Evolutionary conservation across 2,329 filamentous ascomycete species (phyloP).

Genomic region (Colletotrichum sp.): DNA sequence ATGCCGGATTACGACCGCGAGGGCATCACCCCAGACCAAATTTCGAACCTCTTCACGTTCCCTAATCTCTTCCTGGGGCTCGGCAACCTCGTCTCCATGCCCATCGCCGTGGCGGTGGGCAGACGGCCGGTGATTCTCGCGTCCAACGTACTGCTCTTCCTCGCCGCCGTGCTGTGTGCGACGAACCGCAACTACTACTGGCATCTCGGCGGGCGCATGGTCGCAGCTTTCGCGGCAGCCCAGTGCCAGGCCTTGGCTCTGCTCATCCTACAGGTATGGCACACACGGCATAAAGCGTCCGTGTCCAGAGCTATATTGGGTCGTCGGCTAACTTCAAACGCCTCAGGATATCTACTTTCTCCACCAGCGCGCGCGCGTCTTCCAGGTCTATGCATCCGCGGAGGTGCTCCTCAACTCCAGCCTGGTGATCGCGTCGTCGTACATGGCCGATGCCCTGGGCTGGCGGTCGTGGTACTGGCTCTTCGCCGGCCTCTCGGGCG

Average conservation of each 20-base stretch:
- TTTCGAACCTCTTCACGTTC: constrained; percentile 33
- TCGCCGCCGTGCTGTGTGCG: constrained; percentile 24
- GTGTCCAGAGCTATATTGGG: too few species aligned
- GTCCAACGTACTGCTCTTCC: constrained; percentile 30
- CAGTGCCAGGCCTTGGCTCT: constrained; percentile 10
- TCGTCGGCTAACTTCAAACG: background rate
- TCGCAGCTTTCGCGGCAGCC: constrained; percentile 1
- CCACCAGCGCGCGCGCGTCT: constrained; percentile 7
- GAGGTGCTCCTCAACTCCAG: constrained; percentile 9
- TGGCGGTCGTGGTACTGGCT: constrained; percentile 17
- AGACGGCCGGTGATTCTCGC: constrained; percentile 34
- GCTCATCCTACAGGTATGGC: background rate
- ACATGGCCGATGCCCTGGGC: constrained; percentile 4
- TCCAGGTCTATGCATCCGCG: constrained; percentile 7
- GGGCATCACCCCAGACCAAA: constrained; percentile 15
- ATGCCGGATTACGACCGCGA: constrained; percentile 25
- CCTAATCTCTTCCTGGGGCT: constrained; percentile 31
- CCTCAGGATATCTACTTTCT: constrained; percentile 11
- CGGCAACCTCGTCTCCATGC: constrained; percentile 37
- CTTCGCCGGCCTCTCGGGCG: background rate
- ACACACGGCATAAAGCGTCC: background rate
- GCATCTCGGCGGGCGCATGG: constrained; percentile 9
- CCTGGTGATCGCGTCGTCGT: background rate
- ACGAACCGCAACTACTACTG: constrained; percentile 14
- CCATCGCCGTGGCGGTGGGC: constrained; percentile 35